Evolutionary conservation across 148 eudicot genomes (phyloP).

Genomic region (Heliosperma pusillum): DNA sequence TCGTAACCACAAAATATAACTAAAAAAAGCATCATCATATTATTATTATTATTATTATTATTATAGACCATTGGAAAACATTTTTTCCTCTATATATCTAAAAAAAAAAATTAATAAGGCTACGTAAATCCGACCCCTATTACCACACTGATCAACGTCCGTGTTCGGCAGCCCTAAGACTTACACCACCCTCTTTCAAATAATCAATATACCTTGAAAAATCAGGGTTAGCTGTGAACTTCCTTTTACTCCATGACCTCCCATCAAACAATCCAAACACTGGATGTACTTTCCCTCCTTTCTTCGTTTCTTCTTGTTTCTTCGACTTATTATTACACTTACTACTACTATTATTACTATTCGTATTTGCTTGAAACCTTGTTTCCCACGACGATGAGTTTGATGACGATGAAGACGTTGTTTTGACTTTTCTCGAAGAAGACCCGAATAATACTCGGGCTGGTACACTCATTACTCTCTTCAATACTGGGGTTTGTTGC

Average conservation of each 20-base stretch:
- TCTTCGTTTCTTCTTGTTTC: slow-evolving; percentile 9
- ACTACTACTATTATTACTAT: no score
- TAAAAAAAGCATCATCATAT: no score
- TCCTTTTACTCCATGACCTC: slow-evolving; percentile 35
- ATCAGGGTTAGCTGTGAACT: slow-evolving; percentile 42
- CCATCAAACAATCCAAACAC: slow-evolving; percentile 37
- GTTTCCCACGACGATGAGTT: background rate
- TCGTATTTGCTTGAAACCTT: background rate
- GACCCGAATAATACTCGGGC: slow-evolving; percentile 36
- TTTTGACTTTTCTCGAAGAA: slow-evolving; percentile 18
- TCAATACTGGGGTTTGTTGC: slow-evolving; percentile 14
- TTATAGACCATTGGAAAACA: no score
- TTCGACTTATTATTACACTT: background rate
- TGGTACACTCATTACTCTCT: slow-evolving; percentile 35
- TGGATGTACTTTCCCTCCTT: slow-evolving; percentile 29
- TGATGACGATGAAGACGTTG: background rate
- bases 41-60: no score
- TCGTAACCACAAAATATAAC: no score
- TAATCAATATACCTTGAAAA: slow-evolving; percentile 45
- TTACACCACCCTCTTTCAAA: slow-evolving; percentile 39
- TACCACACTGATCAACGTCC: background rate
- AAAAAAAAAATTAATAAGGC: no score
- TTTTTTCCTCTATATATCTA: no score
- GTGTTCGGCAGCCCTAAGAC: background rate
- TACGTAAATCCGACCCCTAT: no score